A percentile compares a stretch with the other conserved stretches of the same genome.
These are phyloP conservation scores for Polygonum aviculare DNA, from an alignment of 148 eudicot genomes.

Conservation along the genomic window DNA sequence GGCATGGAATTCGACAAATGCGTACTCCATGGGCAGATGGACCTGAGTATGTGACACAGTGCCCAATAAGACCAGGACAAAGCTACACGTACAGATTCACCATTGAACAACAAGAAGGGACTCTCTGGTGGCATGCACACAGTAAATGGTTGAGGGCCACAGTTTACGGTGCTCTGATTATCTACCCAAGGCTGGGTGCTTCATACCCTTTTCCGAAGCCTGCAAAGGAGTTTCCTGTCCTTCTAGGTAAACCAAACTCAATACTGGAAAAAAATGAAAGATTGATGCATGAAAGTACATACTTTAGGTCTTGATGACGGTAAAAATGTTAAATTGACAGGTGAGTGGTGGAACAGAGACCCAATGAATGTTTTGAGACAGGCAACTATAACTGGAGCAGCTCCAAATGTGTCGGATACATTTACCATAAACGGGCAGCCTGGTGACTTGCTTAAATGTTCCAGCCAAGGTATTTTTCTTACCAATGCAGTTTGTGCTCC, in stretches of 20 bases:
- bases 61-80: slow-evolving; percentile 74
- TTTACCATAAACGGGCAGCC: slow-evolving; percentile 85
- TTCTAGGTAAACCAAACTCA: slow-evolving; percentile 43
- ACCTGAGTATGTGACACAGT: slow-evolving; percentile 77
- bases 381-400: slow-evolving; percentile 64
- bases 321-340: slow-evolving; percentile 25
- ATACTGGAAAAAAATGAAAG: background rate
- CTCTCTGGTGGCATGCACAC: slow-evolving; percentile 98
- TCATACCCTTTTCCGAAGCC: slow-evolving; percentile 66
- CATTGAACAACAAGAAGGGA: slow-evolving; percentile 72
- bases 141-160: slow-evolving; percentile 89
- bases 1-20: slow-evolving; percentile 89
- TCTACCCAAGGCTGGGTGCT: slow-evolving; percentile 60
- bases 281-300: background rate
- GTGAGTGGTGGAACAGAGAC: slow-evolving; percentile 92
- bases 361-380: slow-evolving; percentile 53
- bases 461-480: slow-evolving; percentile 48
- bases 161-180: slow-evolving; percentile 72
- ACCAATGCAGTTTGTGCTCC: background rate
- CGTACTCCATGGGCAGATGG: slow-evolving; percentile 97
- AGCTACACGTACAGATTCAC: slow-evolving; percentile 72
- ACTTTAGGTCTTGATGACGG: background rate
- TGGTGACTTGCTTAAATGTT: slow-evolving; percentile 71
- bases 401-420: slow-evolving; percentile 78
- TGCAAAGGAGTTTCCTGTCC: slow-evolving; percentile 48